Conservation (phyloP, 768 basidiomycete genomes). For the Mycena venus region DNA sequence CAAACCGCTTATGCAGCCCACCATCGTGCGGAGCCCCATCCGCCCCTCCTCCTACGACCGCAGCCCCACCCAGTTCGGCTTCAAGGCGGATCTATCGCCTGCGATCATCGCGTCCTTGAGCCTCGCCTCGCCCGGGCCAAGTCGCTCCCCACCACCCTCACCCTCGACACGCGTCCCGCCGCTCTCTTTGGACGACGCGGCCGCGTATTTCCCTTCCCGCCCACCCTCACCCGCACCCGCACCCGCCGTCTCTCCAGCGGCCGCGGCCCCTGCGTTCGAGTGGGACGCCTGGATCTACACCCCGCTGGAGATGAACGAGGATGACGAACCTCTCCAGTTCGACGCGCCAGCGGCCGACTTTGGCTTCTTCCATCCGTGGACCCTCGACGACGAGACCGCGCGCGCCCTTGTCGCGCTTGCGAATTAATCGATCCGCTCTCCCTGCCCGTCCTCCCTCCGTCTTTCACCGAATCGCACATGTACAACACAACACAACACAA, state of each 20-base stretch:
- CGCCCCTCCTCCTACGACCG: neutral
- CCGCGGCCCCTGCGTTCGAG: neutral
- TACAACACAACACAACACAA: no score
- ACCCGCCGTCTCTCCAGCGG: neutral
- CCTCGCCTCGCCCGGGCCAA: neutral
- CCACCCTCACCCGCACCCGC: neutral
- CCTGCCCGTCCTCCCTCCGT: no score
- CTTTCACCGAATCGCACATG: no score
- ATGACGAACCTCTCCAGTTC: neutral
- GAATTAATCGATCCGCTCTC: no score
- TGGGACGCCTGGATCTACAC: conserved; percentile 20
- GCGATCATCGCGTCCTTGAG: conserved; percentile 3
- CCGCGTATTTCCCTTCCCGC: no score
- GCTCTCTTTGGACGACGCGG: neutral
- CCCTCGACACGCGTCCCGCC: no score
- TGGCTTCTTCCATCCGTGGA: conserved; percentile 7
- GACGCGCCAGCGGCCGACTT: neutral
- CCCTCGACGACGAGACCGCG: no score
- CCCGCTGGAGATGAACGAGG: conserved; percentile 8
- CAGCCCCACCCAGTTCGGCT: conserved; percentile 17
- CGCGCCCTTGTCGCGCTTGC: no score
- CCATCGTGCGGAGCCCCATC: conserved; percentile 1
- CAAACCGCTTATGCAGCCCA: neutral
- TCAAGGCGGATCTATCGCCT: conserved; percentile 9
- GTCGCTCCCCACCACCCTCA: neutral